Base-by-base conservation (phyloP, 2,329 filamentous ascomycete genomes). In the Fusarium succisae region DNA sequence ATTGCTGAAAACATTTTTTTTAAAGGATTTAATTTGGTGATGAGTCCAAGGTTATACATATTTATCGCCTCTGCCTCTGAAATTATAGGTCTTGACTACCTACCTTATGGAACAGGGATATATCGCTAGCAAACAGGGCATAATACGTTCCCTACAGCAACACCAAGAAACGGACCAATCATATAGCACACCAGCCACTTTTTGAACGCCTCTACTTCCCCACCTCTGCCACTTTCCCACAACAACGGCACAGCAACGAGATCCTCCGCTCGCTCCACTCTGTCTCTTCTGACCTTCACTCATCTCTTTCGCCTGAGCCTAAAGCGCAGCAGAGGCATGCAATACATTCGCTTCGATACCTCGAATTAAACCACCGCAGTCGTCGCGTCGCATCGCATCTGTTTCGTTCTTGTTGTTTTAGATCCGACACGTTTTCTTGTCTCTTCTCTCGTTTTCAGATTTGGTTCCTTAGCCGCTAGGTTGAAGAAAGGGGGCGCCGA, bases 241-340 rank as follows among this genome's bases (percentile, higher is more conserved):
- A 58, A 69, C 75, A 55, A 76, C 62, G 66, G 73, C 75, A 73
- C 75, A 68, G 75, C 75, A 77, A 77, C 75, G 63, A 76, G 74
- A 73, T 65, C 66, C 55, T 68, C 38, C 64, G 39, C 65, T 65
- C 44, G 51, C 70, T 67, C 63, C 59, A 53, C 62, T 63, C 47
- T 68, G 61, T 69, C 73, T 74, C 68, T 62, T 68, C 59, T 61
- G 59, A 55, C 70, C 48, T 69, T 66, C 55, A 57, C 32, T 69
- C 59, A 62, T 50, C 45, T 58, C 35, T 58, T 37, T 38, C 51
- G 41, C 56, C 54, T 60, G 61, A 61, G 65, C 62, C 58, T 53
- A 47, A 53, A 73, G 65, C 43, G 53, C 54, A 73, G 53, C 57
- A 74, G 71, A 74, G 71, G 67, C 45, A 67, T 72, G 67, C 58